Conservation (phyloP, 805 yeast species). For the Lachancea mirantina region DNA sequence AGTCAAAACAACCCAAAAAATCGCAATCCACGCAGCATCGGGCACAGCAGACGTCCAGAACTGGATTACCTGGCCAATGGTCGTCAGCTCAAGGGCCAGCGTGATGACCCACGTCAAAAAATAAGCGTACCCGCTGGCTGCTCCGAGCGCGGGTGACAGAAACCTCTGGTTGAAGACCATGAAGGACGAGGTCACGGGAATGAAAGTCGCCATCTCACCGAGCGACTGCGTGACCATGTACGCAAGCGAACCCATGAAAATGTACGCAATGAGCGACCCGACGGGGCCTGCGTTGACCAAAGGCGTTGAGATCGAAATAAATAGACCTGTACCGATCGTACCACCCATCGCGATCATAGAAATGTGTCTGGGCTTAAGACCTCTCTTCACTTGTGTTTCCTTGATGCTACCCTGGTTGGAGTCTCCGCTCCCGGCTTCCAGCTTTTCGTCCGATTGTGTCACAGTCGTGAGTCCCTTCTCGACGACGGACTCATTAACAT, state of each 20-base stretch:
- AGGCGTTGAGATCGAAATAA: slow-evolving; percentile 56
- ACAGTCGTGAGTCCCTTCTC: too few species aligned
- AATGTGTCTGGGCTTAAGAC: slow-evolving; percentile 58
- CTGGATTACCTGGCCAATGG: slow-evolving; percentile 57
- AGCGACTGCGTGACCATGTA: slow-evolving; percentile 61
- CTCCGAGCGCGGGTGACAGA: slow-evolving; percentile 64
- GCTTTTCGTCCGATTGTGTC: too few species aligned
- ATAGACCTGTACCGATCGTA: slow-evolving; percentile 72
- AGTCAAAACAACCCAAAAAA: slow-evolving; percentile 53
- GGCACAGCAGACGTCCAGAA: slow-evolving; percentile 69
- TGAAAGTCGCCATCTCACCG: slow-evolving; percentile 77
- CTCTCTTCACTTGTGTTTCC: slow-evolving; percentile 49
- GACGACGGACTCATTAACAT: too few species aligned
- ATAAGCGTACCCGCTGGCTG: slow-evolving; percentile 64
- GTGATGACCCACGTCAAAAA: slow-evolving; percentile 78
- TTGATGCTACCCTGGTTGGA: slow-evolving; percentile 22
- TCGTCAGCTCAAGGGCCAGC: slow-evolving; percentile 65
- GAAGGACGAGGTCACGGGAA: slow-evolving; percentile 61
- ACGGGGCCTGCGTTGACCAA: slow-evolving; percentile 61
- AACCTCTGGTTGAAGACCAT: slow-evolving; percentile 64
- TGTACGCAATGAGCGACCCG: slow-evolving; percentile 53
- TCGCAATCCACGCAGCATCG: slow-evolving; percentile 62
- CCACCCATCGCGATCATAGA: slow-evolving; percentile 77
- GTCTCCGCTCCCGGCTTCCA: too few species aligned
- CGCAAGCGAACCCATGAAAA: slow-evolving; percentile 60